These are phyloP conservation scores for Amanita molliuscula DNA, from an alignment of 768 basidiomycete species.

Conservation along the genomic window DNA sequence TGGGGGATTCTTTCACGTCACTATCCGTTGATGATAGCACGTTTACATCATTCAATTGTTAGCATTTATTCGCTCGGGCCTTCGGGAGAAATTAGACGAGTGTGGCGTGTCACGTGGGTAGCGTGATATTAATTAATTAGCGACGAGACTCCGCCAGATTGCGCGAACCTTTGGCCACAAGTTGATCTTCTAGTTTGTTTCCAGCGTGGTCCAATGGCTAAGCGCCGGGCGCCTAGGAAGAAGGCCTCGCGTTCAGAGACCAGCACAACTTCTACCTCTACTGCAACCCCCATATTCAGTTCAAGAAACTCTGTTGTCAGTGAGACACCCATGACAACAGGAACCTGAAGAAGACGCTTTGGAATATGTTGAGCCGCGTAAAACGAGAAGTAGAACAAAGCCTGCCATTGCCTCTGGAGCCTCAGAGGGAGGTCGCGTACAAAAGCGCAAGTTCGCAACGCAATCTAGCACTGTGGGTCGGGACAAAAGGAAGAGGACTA, in stretches of 20 bases:
- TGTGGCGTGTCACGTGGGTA: constrained; percentile 5
- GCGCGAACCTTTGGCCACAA: constrained; percentile 5
- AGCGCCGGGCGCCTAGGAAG: neutral
- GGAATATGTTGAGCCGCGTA: constrained; percentile 13
- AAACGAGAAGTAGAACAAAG: constrained; percentile 12
- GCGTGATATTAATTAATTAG: constrained; percentile 1
- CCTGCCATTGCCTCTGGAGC: constrained; percentile 19
- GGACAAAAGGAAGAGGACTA: constrained; percentile 12
- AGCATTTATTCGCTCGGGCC: neutral
- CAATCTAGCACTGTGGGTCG: constrained; percentile 23
- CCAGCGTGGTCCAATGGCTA: constrained; percentile 3
- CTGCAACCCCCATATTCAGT: constrained; percentile 44
- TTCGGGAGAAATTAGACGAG: neutral
- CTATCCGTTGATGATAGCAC: neutral
- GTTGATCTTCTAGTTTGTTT: constrained; percentile 5
- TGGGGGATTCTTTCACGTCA: constrained; percentile 3
- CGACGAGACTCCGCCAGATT: neutral
- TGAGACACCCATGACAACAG: constrained; percentile 24
- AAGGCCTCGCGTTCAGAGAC: neutral
- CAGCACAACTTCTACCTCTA: constrained; percentile 7
- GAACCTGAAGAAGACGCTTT: constrained; percentile 13
- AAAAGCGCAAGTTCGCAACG: constrained; percentile 25
- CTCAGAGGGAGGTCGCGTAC: constrained; percentile 11
- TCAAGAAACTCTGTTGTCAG: constrained; percentile 28
- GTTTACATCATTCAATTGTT: neutral